A percentile compares a stretch with the other conserved stretches of the same genome.
phyloP scores from a whole-genome alignment of 179 eudicot species.

The Beta corolliflora region DNA sequence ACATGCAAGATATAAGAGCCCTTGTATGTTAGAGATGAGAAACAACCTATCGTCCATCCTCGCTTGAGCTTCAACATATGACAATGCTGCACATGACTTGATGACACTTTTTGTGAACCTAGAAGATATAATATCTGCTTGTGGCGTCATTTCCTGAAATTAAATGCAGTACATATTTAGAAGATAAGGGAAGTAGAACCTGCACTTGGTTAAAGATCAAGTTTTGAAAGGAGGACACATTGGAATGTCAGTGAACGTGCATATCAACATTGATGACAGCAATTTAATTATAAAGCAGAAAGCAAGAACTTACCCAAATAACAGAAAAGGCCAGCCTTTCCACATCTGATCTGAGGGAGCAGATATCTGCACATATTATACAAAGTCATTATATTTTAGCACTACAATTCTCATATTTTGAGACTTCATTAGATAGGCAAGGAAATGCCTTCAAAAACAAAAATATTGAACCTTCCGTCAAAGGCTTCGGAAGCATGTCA shows the following conservation, averaged over 20 bases:
- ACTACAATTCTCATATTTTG: constrained; percentile 8
- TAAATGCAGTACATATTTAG: constrained; percentile 13
- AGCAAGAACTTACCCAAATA: constrained; percentile 65
- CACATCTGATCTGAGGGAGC: constrained; percentile 94
- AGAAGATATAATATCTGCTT: constrained; percentile 85
- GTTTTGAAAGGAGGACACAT: background rate
- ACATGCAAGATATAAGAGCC: background rate
- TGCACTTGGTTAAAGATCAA: background rate
- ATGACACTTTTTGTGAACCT: constrained; percentile 87
- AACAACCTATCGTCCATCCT: constrained; percentile 98
- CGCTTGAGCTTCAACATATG: constrained; percentile 99
- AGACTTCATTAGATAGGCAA: background rate
- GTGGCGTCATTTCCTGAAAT: constrained; percentile 95
- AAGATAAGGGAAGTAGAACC: background rate
- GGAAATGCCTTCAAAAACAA: background rate
- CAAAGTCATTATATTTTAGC: constrained; percentile 15
- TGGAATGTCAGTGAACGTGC: background rate
- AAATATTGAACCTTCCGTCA: constrained; percentile 77
- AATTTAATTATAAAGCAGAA: background rate
- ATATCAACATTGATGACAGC: background rate
- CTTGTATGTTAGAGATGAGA: constrained; percentile 15
- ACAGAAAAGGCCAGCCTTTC: constrained; percentile 97
- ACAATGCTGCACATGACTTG: constrained; percentile 94
- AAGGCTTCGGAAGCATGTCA: constrained; percentile 99
- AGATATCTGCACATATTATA: constrained; percentile 64